Percentiles rank a stretch among this genome's conserved stretches.
Evolutionary conservation across 257 asterid genomes (phyloP).

Genomic region (Lycium barbarum): DNA sequence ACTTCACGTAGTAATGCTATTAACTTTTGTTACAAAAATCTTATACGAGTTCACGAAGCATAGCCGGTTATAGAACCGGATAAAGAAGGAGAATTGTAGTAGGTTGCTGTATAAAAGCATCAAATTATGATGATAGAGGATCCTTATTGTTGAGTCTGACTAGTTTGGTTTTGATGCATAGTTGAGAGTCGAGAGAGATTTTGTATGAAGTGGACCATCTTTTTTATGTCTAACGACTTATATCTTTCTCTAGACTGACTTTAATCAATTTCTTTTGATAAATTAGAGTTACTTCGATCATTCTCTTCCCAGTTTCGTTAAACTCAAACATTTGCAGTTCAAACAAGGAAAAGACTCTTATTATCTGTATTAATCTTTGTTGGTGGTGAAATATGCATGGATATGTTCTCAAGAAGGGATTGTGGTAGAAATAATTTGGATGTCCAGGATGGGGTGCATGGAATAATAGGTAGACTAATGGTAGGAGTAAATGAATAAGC

Average conservation of each 20-base stretch:
- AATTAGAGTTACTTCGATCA: background rate
- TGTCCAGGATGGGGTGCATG: background rate
- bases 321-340: too few relatives aligned
- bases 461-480: background rate
- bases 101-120: slow-evolving; percentile 22
- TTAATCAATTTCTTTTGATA: background rate
- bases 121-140: background rate
- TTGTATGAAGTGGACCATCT: background rate
- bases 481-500: background rate
- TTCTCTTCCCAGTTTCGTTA: background rate
- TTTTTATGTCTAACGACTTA: background rate
- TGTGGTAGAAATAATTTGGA: background rate
- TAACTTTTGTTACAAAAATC: slow-evolving; percentile 3
- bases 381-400: background rate
- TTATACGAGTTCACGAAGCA: background rate
- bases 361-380: too few relatives aligned
- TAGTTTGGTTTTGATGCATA: background rate
- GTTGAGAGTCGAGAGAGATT: background rate
- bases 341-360: too few relatives aligned
- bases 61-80: background rate
- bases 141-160: background rate
- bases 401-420: background rate
- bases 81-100: background rate
- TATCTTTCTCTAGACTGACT: background rate
- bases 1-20: background rate